Percentiles rank a stretch among this genome's conserved stretches.
Evolutionary conservation across 768 basidiomycete species (phyloP).

Genomic region (Mycena vulgaris): DNA sequence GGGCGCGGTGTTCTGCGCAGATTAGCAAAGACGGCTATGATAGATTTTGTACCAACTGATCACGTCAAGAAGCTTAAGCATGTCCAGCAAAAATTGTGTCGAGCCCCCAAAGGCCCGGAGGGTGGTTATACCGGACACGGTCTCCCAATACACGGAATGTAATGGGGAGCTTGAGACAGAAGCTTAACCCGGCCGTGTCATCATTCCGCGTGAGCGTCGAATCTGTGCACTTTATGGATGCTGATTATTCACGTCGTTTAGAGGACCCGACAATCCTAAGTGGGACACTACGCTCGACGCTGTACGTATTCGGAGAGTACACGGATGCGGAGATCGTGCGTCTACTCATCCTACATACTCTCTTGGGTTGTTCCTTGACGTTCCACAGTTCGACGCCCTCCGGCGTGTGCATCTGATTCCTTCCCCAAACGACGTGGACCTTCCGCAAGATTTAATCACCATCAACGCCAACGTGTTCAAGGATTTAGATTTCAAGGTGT

Average conservation of each 20-base stretch:
- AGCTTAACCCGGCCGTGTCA: too few species aligned
- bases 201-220: too few species aligned
- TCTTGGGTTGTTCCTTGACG: slow-evolving; percentile 55
- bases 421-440: slow-evolving; percentile 59
- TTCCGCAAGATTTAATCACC: slow-evolving; percentile 60
- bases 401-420: slow-evolving; percentile 86
- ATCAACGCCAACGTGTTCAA: slow-evolving; percentile 84
- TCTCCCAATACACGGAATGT: slow-evolving; percentile 65
- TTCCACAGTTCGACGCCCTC: slow-evolving; percentile 80
- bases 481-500: slow-evolving; percentile 78
- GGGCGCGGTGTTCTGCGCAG: slow-evolving; percentile 68
- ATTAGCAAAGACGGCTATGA: slow-evolving; percentile 40
- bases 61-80: slow-evolving; percentile 87
- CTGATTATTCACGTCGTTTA: too few species aligned
- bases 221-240: too few species aligned
- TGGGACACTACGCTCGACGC: slow-evolving; percentile 82
- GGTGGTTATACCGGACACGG: slow-evolving; percentile 76
- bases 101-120: slow-evolving; percentile 91
- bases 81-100: slow-evolving; percentile 87
- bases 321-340: slow-evolving; percentile 85
- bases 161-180: slow-evolving; percentile 58
- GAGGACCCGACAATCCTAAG: slow-evolving; percentile 93
- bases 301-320: slow-evolving; percentile 91
- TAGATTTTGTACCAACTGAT: not conserved
- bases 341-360: not conserved